These are phyloP conservation scores for Hypomontagnella monticulosa DNA, from an alignment of 495 filamentous ascomycete genomes.

Conservation along the genomic window DNA sequence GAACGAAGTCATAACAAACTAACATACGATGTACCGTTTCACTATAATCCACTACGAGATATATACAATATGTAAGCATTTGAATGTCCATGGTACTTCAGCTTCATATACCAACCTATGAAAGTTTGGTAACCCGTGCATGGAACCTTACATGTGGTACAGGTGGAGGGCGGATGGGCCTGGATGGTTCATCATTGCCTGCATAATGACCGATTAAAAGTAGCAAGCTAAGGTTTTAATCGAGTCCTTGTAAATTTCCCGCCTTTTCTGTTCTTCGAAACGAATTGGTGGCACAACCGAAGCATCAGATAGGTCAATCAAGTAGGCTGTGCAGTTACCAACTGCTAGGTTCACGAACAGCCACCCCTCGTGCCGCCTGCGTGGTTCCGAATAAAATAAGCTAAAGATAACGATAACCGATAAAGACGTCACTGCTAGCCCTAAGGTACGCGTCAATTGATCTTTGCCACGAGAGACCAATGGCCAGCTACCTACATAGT, in stretches of 20 bases:
- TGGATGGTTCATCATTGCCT: conserved; percentile 4
- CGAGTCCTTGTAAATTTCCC: conserved; percentile 7
- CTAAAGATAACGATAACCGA: conserved; percentile 27
- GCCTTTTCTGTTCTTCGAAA: neutral
- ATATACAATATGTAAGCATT: too few relatives aligned
- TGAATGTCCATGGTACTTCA: too few relatives aligned
- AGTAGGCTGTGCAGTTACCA: too few relatives aligned
- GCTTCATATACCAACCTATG: too few relatives aligned
- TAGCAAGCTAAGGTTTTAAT: neutral
- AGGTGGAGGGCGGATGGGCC: conserved; percentile 4
- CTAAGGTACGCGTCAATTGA: too few relatives aligned
- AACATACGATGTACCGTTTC: conserved; percentile 14
- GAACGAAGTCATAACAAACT: neutral
- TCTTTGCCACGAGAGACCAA: too few relatives aligned
- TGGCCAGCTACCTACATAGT: neutral
- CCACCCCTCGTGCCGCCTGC: too few relatives aligned
- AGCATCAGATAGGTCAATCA: too few relatives aligned
- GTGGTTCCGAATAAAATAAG: neutral
- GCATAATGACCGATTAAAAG: conserved; percentile 12
- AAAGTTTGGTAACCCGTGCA: conserved; percentile 11
- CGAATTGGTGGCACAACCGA: too few relatives aligned
- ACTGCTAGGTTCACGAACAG: neutral
- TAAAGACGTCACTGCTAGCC: conserved; percentile 18
- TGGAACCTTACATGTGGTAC: conserved; percentile 23
- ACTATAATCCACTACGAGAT: neutral